Evolutionary conservation across 768 basidiomycete genomes (phyloP).

Genomic region (Boletus subparvulus): DNA sequence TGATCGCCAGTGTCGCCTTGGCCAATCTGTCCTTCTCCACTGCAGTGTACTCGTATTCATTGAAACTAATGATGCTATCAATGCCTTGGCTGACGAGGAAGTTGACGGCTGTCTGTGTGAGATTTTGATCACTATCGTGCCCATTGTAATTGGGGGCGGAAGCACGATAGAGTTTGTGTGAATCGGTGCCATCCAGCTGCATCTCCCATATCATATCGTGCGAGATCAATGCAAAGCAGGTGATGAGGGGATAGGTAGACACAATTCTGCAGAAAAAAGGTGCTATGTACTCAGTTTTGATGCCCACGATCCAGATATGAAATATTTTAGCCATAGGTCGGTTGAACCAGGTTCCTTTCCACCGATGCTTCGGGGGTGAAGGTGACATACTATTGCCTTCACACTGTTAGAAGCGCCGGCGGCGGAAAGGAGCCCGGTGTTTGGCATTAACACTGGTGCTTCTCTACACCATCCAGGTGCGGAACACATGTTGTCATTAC

Average conservation of each 20-base stretch:
- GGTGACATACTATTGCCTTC: too few relatives aligned
- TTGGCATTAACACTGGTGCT: too few relatives aligned
- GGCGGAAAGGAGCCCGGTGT: neutral
- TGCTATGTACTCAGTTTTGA: neutral
- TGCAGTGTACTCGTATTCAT: slow-evolving; percentile 12
- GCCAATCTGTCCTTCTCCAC: slow-evolving; percentile 7
- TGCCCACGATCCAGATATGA: neutral
- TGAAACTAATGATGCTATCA: slow-evolving; percentile 24
- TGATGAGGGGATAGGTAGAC: neutral
- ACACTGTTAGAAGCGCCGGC: neutral
- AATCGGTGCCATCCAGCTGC: slow-evolving; percentile 19
- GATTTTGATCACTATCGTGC: slow-evolving; percentile 10
- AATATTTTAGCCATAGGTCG: neutral
- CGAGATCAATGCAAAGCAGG: neutral
- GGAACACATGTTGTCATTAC: neutral
- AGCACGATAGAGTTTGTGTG: slow-evolving; percentile 18
- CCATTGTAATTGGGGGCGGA: slow-evolving; percentile 22
- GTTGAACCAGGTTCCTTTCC: too few relatives aligned
- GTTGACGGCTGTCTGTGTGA: slow-evolving; percentile 14
- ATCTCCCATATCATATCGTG: slow-evolving; percentile 2
- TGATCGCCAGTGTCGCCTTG: slow-evolving; percentile 6
- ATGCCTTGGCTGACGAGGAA: slow-evolving; percentile 16
- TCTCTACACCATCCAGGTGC: too few relatives aligned
- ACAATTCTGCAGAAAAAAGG: neutral
- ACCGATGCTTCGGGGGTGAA: too few relatives aligned